These are phyloP conservation scores for Euphrasia arctica DNA, from an alignment of 305 asterid species.

Conservation along the genomic window DNA sequence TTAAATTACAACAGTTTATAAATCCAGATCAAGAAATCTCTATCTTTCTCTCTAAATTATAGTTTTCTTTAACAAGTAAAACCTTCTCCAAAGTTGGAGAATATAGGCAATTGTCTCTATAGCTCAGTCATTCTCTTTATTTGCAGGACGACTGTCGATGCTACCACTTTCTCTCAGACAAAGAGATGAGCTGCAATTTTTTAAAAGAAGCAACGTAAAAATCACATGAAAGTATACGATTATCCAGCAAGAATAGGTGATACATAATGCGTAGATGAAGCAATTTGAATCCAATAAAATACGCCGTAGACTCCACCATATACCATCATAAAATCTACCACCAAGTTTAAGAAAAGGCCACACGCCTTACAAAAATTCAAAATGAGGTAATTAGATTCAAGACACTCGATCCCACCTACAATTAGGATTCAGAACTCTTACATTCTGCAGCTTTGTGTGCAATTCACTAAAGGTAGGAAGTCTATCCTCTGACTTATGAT, in stretches of 20 bases:
- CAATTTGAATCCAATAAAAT: background rate
- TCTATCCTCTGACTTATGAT: too few species aligned
- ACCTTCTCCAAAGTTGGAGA: conserved; percentile 9
- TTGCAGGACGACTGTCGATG: conserved; percentile 24
- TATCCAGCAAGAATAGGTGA: conserved; percentile 7
- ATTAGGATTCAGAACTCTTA: too few species aligned
- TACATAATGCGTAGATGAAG: background rate
- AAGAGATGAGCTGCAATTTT: conserved; percentile 61
- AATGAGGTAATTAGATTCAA: background rate
- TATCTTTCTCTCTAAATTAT: background rate
- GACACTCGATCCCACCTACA: background rate
- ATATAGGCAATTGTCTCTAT: conserved; percentile 5
- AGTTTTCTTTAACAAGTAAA: conserved; percentile 21
- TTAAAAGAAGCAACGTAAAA: conserved; percentile 3
- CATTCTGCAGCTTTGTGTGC: too few species aligned
- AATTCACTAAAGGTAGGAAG: too few species aligned
- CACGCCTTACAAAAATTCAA: background rate
- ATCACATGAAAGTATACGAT: background rate
- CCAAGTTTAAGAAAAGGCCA: background rate
- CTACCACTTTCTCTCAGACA: conserved; percentile 68
- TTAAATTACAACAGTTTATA: conserved; percentile 4
- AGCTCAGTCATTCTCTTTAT: too few species aligned
- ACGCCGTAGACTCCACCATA: background rate
- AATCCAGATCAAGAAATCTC: conserved; percentile 17
- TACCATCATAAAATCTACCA: background rate